A percentile compares a stretch with the other conserved stretches of the same genome.
Conservation (phyloP, 495 filamentous ascomycete species). For the Trichoderma gamsii region DNA sequence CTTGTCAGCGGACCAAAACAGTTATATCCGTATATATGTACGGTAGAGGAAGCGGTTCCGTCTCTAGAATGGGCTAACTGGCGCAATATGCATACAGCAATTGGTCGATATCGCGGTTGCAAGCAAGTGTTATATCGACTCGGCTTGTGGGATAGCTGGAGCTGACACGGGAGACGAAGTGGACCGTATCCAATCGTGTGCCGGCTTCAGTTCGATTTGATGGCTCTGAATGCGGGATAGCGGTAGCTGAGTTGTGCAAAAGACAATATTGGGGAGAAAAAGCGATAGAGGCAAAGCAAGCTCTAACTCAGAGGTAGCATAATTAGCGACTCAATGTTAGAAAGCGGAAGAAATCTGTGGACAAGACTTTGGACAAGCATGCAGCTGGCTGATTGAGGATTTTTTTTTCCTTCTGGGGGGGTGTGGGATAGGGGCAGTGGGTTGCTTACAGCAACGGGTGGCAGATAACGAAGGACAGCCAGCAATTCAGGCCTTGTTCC, state of each 20-base stretch:
- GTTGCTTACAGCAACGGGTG: slow-evolving; percentile 11
- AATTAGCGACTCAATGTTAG: neutral
- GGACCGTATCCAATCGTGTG: neutral
- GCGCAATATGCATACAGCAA: slow-evolving; percentile 9
- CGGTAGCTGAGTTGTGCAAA: neutral
- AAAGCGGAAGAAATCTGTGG: neutral
- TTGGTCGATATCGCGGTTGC: neutral
- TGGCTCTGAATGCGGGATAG: neutral
- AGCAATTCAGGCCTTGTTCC: neutral
- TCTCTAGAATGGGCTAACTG: neutral
- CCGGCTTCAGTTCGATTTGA: neutral
- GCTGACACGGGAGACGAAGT: neutral
- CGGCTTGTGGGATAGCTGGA: neutral
- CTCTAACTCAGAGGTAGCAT: neutral
- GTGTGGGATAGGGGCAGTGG: neutral
- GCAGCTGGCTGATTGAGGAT: neutral
- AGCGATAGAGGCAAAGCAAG: slow-evolving; percentile 7
- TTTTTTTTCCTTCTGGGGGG: neutral
- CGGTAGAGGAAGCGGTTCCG: neutral
- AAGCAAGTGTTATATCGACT: neutral
- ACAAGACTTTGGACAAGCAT: neutral
- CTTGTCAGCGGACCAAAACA: neutral
- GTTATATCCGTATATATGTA: neutral
- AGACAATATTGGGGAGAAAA: neutral
- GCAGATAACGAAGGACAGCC: slow-evolving; percentile 8